Conservation (phyloP, 1,139 yeast species). For the Yamadazyma atmosphaerica region DNA sequence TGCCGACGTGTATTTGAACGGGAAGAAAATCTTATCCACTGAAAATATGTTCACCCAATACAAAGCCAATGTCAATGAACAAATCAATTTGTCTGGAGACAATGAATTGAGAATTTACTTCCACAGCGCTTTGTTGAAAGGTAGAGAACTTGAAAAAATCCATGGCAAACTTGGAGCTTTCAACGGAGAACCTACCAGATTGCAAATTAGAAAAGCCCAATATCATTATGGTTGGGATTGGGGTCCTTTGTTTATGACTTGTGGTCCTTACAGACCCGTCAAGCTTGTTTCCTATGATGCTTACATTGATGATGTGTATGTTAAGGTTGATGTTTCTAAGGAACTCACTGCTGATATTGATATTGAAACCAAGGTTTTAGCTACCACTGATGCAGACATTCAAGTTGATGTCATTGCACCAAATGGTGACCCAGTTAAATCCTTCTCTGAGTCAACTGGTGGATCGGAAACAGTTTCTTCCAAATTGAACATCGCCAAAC, state of each 20-base stretch:
- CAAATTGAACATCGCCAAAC: conserved; percentile 13
- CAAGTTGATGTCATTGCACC: conserved; percentile 3
- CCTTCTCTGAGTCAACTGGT: not conserved
- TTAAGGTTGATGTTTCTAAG: conserved; percentile 18
- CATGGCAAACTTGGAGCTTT: conserved; percentile 22
- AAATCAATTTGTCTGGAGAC: conserved; percentile 3
- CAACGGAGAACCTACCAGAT: conserved; percentile 40
- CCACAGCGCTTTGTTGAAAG: conserved; percentile 18
- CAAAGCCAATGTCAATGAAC: conserved; percentile 11
- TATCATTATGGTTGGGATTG: conserved; percentile 30
- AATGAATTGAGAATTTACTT: conserved; percentile 20
- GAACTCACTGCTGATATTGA: conserved; percentile 11
- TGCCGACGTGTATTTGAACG: conserved; percentile 36
- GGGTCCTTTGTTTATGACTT: conserved; percentile 37
- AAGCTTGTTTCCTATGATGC: conserved; percentile 24
- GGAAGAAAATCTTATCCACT: conserved; percentile 23
- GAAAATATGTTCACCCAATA: conserved; percentile 37
- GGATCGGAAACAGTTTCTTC: not conserved
- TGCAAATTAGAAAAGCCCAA: conserved; percentile 49
- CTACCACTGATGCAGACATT: not conserved
- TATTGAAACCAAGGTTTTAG: conserved; percentile 6
- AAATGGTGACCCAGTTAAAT: not conserved
- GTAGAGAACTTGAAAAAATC: conserved; percentile 19
- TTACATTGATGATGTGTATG: conserved; percentile 18
- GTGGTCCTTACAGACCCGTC: conserved; percentile 46